A percentile compares a stretch with the other conserved stretches of the same genome.
phyloP scores from a whole-genome alignment of 768 basidiomycete genomes.

The Sutorius australiensis region DNA sequence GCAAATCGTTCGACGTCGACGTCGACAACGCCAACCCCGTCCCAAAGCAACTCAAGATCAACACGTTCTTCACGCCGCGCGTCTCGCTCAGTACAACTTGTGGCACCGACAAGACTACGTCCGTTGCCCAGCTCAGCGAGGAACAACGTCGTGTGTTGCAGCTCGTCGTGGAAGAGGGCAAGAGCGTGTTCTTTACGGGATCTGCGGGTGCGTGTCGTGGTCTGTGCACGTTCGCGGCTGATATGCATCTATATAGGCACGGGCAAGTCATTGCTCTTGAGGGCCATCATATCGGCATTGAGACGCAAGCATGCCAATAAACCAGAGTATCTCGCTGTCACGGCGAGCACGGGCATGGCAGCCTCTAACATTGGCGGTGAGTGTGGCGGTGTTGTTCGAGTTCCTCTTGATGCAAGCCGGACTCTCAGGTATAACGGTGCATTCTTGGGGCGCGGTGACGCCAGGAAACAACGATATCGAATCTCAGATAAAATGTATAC shows the following conservation, averaged over 20 bases:
- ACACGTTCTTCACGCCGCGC: slow-evolving; percentile 26
- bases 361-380: slow-evolving; percentile 48
- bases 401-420: neutral
- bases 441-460: slow-evolving; percentile 59
- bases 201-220: slow-evolving; percentile 48
- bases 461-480: slow-evolving; percentile 40
- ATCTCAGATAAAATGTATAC: slow-evolving; percentile 47
- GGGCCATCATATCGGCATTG: slow-evolving; percentile 53
- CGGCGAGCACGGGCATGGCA: slow-evolving; percentile 43
- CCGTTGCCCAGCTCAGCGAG: slow-evolving; percentile 43
- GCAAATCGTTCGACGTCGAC: slow-evolving; percentile 10
- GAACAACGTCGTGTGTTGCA: slow-evolving; percentile 52
- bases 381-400: neutral
- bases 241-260: slow-evolving; percentile 44
- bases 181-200: slow-evolving; percentile 66
- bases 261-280: slow-evolving; percentile 58
- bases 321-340: slow-evolving; percentile 40
- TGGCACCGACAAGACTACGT: slow-evolving; percentile 27
- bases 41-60: slow-evolving; percentile 25
- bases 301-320: slow-evolving; percentile 34
- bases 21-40: neutral
- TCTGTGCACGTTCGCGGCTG: neutral
- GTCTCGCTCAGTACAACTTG: slow-evolving; percentile 27
- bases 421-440: slow-evolving; percentile 51
- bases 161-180: slow-evolving; percentile 52